These are phyloP conservation scores for Sporothrix luriei DNA, from an alignment of 2,329 filamentous ascomycete genomes.

Conservation along the genomic window DNA sequence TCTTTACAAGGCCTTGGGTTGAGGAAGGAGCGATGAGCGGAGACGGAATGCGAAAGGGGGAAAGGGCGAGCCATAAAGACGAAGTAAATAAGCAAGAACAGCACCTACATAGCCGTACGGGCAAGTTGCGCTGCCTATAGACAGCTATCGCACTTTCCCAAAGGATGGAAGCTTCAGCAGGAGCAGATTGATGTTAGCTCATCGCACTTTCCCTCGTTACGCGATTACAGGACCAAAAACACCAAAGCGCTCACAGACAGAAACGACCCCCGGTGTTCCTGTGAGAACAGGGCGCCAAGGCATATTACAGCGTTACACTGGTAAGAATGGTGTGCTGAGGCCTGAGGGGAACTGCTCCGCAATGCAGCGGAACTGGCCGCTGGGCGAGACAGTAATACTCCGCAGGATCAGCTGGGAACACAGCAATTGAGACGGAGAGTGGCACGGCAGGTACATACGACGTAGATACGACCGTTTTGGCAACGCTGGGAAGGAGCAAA, in stretches of 20 bases:
- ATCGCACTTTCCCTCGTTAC: constrained; percentile 1
- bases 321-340: background rate
- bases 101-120: too few species aligned
- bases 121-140: background rate
- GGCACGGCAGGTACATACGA: background rate
- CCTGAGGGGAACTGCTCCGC: background rate
- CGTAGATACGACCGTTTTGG: constrained; percentile 13
- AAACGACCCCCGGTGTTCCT: background rate
- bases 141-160: constrained; percentile 6
- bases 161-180: background rate
- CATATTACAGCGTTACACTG: constrained; percentile 22
- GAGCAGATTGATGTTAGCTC: background rate
- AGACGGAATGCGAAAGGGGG: background rate
- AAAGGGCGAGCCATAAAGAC: background rate
- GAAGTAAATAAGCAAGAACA: constrained; percentile 9
- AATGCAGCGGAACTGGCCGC: constrained; percentile 15
- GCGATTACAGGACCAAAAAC: background rate
- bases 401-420: background rate
- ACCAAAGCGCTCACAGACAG: background rate
- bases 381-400: background rate
- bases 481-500: background rate
- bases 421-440: background rate
- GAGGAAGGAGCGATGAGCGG: constrained; percentile 12
- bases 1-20: too few species aligned
- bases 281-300: background rate